phyloP scores from a whole-genome alignment of 768 basidiomycete species.

The Naematelia aurantialba region DNA sequence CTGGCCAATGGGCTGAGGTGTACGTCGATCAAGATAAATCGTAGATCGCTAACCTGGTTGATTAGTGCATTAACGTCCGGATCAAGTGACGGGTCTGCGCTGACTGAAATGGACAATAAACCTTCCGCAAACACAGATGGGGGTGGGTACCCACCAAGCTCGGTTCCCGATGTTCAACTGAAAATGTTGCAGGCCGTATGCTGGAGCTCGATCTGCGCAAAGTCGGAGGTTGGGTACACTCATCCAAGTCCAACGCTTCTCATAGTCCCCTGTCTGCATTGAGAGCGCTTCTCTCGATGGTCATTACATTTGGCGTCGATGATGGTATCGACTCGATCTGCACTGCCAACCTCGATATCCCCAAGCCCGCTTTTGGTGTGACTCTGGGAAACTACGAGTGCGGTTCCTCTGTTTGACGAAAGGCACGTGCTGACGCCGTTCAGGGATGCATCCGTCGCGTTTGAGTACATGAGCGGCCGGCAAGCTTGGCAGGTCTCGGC shows the following conservation, averaged over 20 bases:
- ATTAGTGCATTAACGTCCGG: not conserved
- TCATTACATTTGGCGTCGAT: constrained; percentile 69
- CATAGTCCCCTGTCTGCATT: constrained; percentile 55
- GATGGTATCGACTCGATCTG: constrained; percentile 68
- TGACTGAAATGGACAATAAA: not conserved
- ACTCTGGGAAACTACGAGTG: constrained; percentile 12
- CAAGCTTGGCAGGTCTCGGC: constrained; percentile 73
- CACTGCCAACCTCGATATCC: constrained; percentile 58
- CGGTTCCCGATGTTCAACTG: too few relatives aligned
- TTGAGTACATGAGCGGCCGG: constrained; percentile 27
- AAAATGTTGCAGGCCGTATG: constrained; percentile 22
- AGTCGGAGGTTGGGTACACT: constrained; percentile 19
- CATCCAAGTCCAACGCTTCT: constrained; percentile 35
- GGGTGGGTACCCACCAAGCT: not conserved
- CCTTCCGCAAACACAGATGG: not conserved
- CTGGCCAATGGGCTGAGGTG: constrained; percentile 74
- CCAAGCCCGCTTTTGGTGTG: constrained; percentile 37
- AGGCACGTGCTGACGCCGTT: not conserved
- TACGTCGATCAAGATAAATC: too few relatives aligned
- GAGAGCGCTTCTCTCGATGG: constrained; percentile 60
- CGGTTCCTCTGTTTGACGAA: not conserved
- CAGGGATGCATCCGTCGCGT: constrained; percentile 11
- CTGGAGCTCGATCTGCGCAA: constrained; percentile 15
- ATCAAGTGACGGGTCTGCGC: not conserved
- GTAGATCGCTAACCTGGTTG: not conserved